phyloP scores from a whole-genome alignment of 169 alveolate species.

The Ichthyophthirius multifiliis region DNA sequence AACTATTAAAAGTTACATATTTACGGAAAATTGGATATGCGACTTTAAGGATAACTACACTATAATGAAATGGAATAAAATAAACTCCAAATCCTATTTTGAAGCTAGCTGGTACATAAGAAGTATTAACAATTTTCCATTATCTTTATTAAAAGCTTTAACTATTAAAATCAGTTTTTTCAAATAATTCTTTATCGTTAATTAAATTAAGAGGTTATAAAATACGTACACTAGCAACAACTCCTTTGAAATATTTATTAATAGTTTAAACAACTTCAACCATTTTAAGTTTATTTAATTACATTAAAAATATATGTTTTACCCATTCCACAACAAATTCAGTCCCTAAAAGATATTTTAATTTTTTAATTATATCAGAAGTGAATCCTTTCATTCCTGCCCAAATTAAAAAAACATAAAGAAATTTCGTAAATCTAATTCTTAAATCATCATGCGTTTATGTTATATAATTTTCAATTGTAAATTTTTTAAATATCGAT shows the following conservation, averaged over 20 bases:
- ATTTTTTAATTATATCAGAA: constrained; percentile 1
- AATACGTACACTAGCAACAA: not conserved
- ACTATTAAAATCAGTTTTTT: too few species aligned
- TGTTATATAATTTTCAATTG: not conserved
- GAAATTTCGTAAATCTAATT: not conserved
- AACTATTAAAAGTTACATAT: too few species aligned
- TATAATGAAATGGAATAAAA: not conserved
- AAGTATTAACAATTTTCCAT: not conserved
- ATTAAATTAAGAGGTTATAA: not conserved
- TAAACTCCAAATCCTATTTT: constrained; percentile 6
- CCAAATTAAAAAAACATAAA: not conserved
- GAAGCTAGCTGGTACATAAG: not conserved
- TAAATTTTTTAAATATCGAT: constrained; percentile 7
- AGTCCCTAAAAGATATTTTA: not conserved
- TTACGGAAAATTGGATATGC: too few species aligned
- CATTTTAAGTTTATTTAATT: not conserved
- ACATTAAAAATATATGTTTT: not conserved
- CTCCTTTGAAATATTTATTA: not conserved
- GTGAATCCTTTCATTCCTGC: constrained; percentile 1
- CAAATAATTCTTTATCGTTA: not conserved
- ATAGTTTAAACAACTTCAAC: not conserved
- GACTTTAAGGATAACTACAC: not conserved
- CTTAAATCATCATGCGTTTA: not conserved
- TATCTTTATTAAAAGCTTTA: not conserved
- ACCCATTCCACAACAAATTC: constrained; percentile 1